These are phyloP conservation scores for Phytopythium litorale DNA, from an alignment of 352 stramenopile species.

Conservation along the genomic window DNA sequence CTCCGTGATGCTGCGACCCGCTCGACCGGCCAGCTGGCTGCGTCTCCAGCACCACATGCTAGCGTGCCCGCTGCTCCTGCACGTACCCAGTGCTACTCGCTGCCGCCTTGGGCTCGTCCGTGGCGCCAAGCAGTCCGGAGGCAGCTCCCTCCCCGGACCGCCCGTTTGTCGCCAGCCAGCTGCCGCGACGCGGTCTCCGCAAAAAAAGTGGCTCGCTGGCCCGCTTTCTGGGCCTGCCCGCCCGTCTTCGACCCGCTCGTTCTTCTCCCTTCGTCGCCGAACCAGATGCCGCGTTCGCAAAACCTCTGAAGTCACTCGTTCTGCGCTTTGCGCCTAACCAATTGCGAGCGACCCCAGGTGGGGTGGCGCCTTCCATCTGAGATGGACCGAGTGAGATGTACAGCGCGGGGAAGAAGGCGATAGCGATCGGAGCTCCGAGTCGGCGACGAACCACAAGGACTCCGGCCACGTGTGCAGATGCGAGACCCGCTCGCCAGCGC, in stretches of 20 bases:
- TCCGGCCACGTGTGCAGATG: constrained; percentile 4
- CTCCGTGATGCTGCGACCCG: too few species aligned
- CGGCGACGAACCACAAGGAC: neutral
- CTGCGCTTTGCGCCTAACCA: neutral
- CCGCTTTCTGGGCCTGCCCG: too few species aligned
- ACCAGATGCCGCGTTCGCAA: neutral
- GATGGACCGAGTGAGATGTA: constrained; percentile 6
- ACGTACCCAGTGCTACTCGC: neutral
- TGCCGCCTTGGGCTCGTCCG: constrained; percentile 5
- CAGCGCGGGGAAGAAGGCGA: neutral
- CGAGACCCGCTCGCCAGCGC: constrained; percentile 3
- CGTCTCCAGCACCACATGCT: neutral
- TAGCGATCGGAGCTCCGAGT: neutral
- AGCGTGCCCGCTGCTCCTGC: neutral
- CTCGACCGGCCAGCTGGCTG: neutral
- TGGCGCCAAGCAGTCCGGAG: neutral
- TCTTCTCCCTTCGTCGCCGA: constrained; percentile 7
- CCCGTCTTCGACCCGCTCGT: neutral
- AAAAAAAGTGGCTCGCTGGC: neutral
- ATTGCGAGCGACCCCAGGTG: neutral
- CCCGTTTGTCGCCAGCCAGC: neutral
- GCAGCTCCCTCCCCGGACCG: neutral
- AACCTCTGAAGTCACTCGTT: neutral
- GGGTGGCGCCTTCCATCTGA: constrained; percentile 1
- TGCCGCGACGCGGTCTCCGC: neutral